Evolutionary conservation across 2,329 filamentous ascomycete genomes (phyloP).

Genomic region (Beauveria brongniartii): DNA sequence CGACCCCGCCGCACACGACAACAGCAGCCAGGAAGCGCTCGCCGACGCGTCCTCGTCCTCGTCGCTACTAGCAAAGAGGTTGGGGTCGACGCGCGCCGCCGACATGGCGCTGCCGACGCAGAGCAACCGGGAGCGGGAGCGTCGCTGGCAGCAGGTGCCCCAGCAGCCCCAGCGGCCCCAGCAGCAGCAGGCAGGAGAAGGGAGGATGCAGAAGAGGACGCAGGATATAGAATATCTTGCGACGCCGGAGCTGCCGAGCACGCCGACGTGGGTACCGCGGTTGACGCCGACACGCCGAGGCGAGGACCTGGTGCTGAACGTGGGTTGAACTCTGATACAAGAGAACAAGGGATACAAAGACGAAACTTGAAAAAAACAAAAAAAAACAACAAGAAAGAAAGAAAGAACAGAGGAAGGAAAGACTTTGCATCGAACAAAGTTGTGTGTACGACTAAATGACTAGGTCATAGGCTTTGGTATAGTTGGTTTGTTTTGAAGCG

Average conservation of each 20-base stretch:
- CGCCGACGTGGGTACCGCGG: slow-evolving; percentile 54
- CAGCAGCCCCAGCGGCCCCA: slow-evolving; percentile 9
- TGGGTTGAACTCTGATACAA: slow-evolving; percentile 29
- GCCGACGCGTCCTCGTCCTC: slow-evolving; percentile 22
- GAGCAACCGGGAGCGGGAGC: not conserved
- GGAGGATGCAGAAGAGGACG: not conserved
- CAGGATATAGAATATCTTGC: not conserved
- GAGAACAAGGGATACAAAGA: not conserved
- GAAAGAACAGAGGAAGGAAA: not conserved
- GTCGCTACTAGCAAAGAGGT: slow-evolving; percentile 41
- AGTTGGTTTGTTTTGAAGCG: slow-evolving; percentile 1
- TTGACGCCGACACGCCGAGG: slow-evolving; percentile 60
- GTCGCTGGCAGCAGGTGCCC: slow-evolving; percentile 8
- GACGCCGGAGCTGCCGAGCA: slow-evolving; percentile 29
- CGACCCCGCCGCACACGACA: slow-evolving; percentile 12
- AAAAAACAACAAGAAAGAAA: not conserved
- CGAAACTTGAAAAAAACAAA: not conserved
- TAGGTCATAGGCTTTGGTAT: not conserved
- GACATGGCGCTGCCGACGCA: slow-evolving; percentile 30
- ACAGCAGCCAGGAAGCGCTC: slow-evolving; percentile 11
- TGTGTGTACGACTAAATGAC: slow-evolving; percentile 5
- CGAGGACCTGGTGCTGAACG: slow-evolving; percentile 54
- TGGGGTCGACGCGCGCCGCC: slow-evolving; percentile 41
- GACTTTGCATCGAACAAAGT: not conserved
- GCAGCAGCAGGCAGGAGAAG: not conserved